phyloP scores from a whole-genome alignment of 306 rosid species.

The Quercus gilva region DNA sequence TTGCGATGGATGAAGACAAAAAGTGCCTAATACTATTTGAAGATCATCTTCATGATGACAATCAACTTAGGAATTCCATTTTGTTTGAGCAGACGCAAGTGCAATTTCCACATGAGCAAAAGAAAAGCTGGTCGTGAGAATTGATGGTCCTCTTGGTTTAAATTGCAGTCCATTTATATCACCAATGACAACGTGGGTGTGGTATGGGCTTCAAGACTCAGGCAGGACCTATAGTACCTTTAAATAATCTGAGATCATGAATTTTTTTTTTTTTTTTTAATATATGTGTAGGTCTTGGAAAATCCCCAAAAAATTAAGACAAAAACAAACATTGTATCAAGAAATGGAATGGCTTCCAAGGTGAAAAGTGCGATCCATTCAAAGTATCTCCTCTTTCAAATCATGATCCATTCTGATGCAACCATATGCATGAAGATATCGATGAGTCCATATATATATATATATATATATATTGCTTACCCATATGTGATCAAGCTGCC shows the following conservation, averaged over 20 bases:
- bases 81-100: not conserved
- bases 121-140: not conserved
- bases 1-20: not conserved
- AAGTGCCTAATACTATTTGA: not conserved
- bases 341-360: not conserved
- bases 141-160: not conserved
- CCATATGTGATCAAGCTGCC: slow-evolving; percentile 19
- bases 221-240: not conserved
- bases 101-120: not conserved
- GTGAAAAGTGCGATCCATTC: not conserved
- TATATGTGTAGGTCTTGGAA: not conserved
- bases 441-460: no score
- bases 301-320: not conserved
- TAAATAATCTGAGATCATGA: not conserved
- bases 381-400: not conserved
- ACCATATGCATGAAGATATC: no score
- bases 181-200: not conserved
- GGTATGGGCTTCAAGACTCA: not conserved
- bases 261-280: no score
- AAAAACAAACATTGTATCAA: no score
- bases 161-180: not conserved
- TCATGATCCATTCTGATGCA: no score
- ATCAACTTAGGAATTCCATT: not conserved
- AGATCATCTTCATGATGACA: not conserved
- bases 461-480: not conserved